Evolutionary conservation across 345 rosid genomes (phyloP), one percentile per base, ranked within the genome.

Genomic region (Gossypioides kirkii): DNA sequence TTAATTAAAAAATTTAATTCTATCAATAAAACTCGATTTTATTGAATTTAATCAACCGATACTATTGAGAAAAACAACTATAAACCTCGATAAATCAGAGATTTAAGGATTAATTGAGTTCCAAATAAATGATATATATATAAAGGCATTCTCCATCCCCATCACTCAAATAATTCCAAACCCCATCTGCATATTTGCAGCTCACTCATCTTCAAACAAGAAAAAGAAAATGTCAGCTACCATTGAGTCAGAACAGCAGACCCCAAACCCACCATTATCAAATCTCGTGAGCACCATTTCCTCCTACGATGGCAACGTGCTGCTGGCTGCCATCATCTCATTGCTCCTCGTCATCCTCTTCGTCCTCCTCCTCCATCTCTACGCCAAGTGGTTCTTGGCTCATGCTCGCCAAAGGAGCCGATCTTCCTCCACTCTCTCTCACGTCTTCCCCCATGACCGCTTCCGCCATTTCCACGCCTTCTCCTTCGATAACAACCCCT

Each of bases 301-400:
- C 55, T 90, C 94, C 12, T 89, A 88, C 80, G 85, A 89, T 60
- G 85, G 87, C 63, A 88, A 91, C 76, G 84, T 86, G 3, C 77
- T 89, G 83, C 84, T 93, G 1, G 98, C 95, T 18, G 97, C 97
- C 11, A 74, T 91, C 14, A 84, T 88, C 62, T 87, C 88, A 38
- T 84, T 93, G 2, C 93, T 93, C 25, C 67, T 91, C 13, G 95
- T 88, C 8, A 84, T 91, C 78, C 90, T 93, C 77, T 89, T 91
- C 62, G 91, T 93, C 64, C 52, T 91, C 60, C 86, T 93, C 72
- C 97, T 93, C 76, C 95, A 93, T 74, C 75, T 93, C 80, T 93
- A 93, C 69, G 93, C 98, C 79, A 84, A 82, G 70, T 89, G 86
- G 82, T 86, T 84, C 88, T 80, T 87, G 73, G 80, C 86, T 8